Evolutionary conservation across 441 rosid genomes (phyloP).

Genomic region (Corymbia calophylla): DNA sequence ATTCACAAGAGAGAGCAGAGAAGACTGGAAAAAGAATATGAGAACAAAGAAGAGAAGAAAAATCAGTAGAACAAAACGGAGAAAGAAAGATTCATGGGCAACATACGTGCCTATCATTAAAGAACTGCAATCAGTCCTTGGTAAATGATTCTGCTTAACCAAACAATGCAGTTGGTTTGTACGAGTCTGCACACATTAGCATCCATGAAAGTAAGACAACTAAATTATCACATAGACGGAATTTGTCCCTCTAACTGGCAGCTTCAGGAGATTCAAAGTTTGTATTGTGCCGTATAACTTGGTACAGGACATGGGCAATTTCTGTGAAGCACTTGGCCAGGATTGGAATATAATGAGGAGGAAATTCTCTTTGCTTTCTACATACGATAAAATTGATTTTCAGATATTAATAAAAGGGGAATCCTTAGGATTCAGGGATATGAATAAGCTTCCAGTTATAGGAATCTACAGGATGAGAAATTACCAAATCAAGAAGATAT

Average conservation of each 20-base stretch:
- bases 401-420: background rate
- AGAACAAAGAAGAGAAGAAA: background rate
- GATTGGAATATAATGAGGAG: background rate
- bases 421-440: background rate
- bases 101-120: too few relatives aligned
- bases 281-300: background rate
- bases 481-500: slow-evolving; percentile 59
- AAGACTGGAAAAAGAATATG: background rate
- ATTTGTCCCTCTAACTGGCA: background rate
- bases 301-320: background rate
- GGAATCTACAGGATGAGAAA: background rate
- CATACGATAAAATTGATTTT: background rate
- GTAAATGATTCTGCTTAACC: too few relatives aligned
- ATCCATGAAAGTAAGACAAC: too few relatives aligned
- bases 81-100: too few relatives aligned
- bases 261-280: background rate
- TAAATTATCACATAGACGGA: background rate
- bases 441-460: background rate
- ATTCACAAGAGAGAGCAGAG: background rate
- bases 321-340: background rate
- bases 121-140: too few relatives aligned
- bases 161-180: too few relatives aligned
- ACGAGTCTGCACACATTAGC: too few relatives aligned
- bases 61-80: too few relatives aligned
- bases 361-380: background rate